These are phyloP conservation scores for Madurella mycetomatis DNA, from an alignment of 2,329 filamentous ascomycete species.

Conservation along the genomic window DNA sequence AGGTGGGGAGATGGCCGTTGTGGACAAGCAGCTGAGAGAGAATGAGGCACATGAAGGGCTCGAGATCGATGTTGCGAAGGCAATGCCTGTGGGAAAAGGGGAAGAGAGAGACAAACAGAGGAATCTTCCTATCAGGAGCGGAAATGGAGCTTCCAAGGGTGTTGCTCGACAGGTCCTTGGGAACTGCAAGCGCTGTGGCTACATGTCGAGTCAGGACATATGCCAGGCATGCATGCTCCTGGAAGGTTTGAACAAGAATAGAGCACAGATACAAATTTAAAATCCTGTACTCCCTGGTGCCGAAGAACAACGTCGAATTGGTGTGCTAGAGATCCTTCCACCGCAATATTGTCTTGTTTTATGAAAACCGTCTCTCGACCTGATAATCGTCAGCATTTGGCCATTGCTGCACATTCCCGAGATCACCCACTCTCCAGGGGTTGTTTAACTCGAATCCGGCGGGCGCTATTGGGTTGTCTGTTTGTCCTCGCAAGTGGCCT, in stretches of 20 bases:
- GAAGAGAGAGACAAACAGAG: constrained; percentile 26
- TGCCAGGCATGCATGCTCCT: constrained; percentile 92
- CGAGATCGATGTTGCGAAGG: constrained; percentile 62
- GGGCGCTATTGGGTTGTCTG: constrained; percentile 51
- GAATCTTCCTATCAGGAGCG: constrained; percentile 24
- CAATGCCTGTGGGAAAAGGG: constrained; percentile 34
- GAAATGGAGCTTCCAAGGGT: constrained; percentile 24
- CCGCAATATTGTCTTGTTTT: constrained; percentile 21
- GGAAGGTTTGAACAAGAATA: constrained; percentile 83
- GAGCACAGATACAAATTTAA: constrained; percentile 53
- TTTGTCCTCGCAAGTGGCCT: constrained; percentile 55
- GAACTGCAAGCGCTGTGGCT: constrained; percentile 82
- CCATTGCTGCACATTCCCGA: neutral
- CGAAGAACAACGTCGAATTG: constrained; percentile 2
- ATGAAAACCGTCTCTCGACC: constrained; percentile 52
- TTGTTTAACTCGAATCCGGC: constrained; percentile 60
- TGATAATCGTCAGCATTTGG: constrained; percentile 27
- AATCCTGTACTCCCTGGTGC: constrained; percentile 10
- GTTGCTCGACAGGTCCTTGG: constrained; percentile 62
- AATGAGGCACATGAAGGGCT: constrained; percentile 57
- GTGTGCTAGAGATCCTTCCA: constrained; percentile 9
- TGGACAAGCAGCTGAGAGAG: constrained; percentile 68
- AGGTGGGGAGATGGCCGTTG: constrained; percentile 74
- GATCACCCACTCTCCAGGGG: constrained; percentile 54
- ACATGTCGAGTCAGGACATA: constrained; percentile 88